Conservation (phyloP, 345 rosid species). For the Linum trigynum region DNA sequence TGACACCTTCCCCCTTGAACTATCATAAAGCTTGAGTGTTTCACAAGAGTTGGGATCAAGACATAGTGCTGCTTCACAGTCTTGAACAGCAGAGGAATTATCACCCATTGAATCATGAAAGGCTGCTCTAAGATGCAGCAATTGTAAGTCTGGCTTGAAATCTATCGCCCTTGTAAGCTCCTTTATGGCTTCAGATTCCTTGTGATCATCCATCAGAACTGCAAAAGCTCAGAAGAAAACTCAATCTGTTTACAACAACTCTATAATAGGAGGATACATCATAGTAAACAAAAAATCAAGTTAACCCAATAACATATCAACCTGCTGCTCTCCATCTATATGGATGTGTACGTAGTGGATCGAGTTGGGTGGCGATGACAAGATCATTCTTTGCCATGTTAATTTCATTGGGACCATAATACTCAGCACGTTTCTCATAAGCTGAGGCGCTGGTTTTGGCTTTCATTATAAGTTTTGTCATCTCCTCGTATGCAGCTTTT, state of each 20-base stretch:
- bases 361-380: conserved; percentile 61
- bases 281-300: too few species aligned
- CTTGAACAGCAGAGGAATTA: conserved; percentile 42
- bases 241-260: background rate
- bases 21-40: conserved; percentile 45
- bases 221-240: conserved; percentile 13
- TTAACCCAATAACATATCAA: conserved; percentile 7
- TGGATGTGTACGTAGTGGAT: conserved; percentile 93
- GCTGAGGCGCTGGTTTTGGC: conserved; percentile 86
- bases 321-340: conserved; percentile 98
- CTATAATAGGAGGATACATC: background rate
- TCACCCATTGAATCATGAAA: conserved; percentile 80
- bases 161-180: conserved; percentile 75
- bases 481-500: conserved; percentile 86
- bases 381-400: conserved; percentile 50
- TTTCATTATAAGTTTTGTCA: conserved; percentile 90
- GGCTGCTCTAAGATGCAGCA: conserved; percentile 88
- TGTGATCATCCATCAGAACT: conserved; percentile 97
- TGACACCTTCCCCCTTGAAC: too few species aligned
- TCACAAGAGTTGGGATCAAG: conserved; percentile 61
- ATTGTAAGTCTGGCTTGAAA: conserved; percentile 90
- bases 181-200: conserved; percentile 72
- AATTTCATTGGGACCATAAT: conserved; percentile 90
- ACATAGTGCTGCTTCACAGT: conserved; percentile 95
- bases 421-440: conserved; percentile 92